phyloP scores from a whole-genome alignment of 352 stramenopile genomes.

The Phytophthora fragariaefolia region DNA sequence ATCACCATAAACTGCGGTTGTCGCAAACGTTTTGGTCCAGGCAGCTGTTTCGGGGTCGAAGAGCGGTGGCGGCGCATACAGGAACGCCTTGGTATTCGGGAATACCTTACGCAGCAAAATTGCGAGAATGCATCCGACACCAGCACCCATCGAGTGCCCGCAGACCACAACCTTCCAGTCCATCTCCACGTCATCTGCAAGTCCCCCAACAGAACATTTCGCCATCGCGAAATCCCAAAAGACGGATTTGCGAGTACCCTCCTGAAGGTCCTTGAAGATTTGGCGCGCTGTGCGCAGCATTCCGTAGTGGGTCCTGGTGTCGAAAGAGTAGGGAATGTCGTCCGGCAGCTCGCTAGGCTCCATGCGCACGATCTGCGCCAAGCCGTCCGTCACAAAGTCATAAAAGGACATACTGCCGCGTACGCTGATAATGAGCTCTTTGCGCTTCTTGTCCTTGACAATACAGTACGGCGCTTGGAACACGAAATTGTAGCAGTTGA shows the following conservation, averaged over 20 bases:
- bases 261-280: conserved; percentile 64
- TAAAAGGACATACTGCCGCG: conserved; percentile 83
- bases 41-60: conserved; percentile 65
- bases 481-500: conserved; percentile 83
- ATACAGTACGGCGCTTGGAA: conserved; percentile 82
- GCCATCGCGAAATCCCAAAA: conserved; percentile 77
- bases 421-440: conserved; percentile 78
- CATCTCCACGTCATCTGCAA: conserved; percentile 18
- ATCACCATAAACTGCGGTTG: conserved; percentile 74
- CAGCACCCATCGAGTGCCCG: conserved; percentile 87
- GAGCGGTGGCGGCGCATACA: conserved; percentile 72
- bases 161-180: conserved; percentile 78
- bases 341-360: conserved; percentile 55
- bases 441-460: conserved; percentile 64
- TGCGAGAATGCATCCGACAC: conserved; percentile 70
- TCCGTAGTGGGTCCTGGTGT: conserved; percentile 70
- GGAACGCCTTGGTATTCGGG: conserved; percentile 55
- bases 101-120: conserved; percentile 72
- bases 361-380: conserved; percentile 75
- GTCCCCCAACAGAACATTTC: conserved; percentile 43
- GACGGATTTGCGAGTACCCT: conserved; percentile 57
- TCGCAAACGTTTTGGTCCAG: conserved; percentile 73
- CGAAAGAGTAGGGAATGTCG: conserved; percentile 53
- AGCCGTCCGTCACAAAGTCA: conserved; percentile 77
- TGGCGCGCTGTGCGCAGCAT: conserved; percentile 74